Base-by-base conservation (phyloP, 139 green algal genomes). In the Chlorella sp. region DNA sequence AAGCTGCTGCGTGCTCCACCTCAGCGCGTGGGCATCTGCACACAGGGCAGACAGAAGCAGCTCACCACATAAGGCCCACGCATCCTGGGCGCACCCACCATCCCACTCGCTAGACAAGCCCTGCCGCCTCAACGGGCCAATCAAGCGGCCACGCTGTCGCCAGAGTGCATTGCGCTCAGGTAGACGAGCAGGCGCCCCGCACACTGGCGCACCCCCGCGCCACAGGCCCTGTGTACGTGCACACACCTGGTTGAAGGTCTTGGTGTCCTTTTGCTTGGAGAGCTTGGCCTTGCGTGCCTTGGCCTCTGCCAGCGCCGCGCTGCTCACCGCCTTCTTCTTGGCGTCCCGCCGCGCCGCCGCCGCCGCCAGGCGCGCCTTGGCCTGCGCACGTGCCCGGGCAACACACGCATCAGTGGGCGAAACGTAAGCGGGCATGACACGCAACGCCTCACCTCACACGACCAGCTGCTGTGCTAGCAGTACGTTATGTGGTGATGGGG, bases 171-270 rank as follows among this genome's bases (percentile, higher is more conserved):
- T 20, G 24, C 24, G n/a, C 59, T 65, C 26, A 30, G 26, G 10
- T 17, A 30, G 17, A 10, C 59, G n/a, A 14, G 10, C 17, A 31
- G 5, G 24, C 24, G 24, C 26, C 26, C 59, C 14, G n/a, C 24
- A 65, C 26, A 10, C 24, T 29, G 10, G n/a, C 14, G n/a, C 59
- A 31, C 10, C 24, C 24, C 26, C 59, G n/a, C n/a, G n/a, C n/a
- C 26, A 31, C 59, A 30, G n/a, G 14, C n/a, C 26, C 59, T 31
- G 59, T 65, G 59, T 20, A n/a, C n/a, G n/a, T n/a, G n/a, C n/a
- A n/a, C n/a, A 5, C 55, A 82, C 80, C 80, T 85, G 80, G 69
- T 85, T 82, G 73, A 76, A 85, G 3, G 67, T 69, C 31, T 71
- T 76, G 1, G 70, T 49, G 65, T 85, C 80, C 76, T 85, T 85